Base-by-base conservation (phyloP, 441 rosid genomes). In the Bruguiera hainesii region DNA sequence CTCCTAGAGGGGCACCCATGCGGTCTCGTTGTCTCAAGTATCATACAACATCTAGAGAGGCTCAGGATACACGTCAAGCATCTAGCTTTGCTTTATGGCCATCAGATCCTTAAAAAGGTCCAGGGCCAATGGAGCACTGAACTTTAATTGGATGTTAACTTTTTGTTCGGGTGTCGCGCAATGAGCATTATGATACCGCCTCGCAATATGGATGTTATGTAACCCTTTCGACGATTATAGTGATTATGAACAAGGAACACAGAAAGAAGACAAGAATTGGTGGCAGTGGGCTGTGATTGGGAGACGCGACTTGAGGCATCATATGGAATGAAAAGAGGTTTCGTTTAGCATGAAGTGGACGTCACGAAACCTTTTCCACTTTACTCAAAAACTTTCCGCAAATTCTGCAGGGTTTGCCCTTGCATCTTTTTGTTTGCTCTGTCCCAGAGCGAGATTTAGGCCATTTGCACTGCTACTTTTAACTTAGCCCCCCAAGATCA, bases 311-410 rank as follows among this genome's bases (percentile, higher is more conserved):
- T 11, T 50, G 7, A 25, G 25, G 49, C 6, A 50, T 42, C 4
- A 2, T 51, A 19, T 50, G 33, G 7, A 25, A 33, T 25, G 25
- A 64, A 20, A 21, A 6, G 11, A 33, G 23, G 11, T 35, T 29
- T 35, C 13, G 13, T 18, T 49, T 11, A 55, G 61, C 21, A 21
- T 61, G 61, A 67, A 75, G 75, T 72, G 71, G 77, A 56, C 59
- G 56, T 29, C 72, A 72, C 42, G 75, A 64, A 65, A 53, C 28
- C 57, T 13, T 53, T 53, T 21, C 6, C 16, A 3, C 48, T 42
- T 42, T 42, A 42, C 48, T 13, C 18, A 13, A 11, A 13, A 13
- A 21, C 56, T 53, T 21, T 53, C 57, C 57, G 15, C 57, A 21
- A 20, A 53, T 53, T 53, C 57, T 21, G 8, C 4, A 9, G 28